phyloP scores from a whole-genome alignment of 1,284 basidiomycete species.

The Leccinum subrobustum region DNA sequence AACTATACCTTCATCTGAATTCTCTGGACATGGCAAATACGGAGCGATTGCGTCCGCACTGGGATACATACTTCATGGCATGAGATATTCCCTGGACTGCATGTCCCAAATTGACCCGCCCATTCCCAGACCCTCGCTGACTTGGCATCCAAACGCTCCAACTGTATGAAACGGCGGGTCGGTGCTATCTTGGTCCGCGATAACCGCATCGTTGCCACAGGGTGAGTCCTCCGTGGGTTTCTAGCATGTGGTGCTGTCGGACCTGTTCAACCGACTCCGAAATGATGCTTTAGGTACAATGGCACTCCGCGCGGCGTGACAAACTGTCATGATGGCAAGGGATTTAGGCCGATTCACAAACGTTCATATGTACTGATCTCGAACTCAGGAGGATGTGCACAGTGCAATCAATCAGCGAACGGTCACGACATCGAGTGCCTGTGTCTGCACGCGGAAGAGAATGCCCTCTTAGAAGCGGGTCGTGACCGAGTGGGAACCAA shows the following conservation, averaged over 20 bases:
- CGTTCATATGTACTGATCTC: conserved; percentile 3
- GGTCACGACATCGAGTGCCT: conserved; percentile 71
- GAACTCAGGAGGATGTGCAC: conserved; percentile 62
- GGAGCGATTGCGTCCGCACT: conserved; percentile 79
- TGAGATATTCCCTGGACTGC: conserved; percentile 20
- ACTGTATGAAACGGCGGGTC: conserved; percentile 97
- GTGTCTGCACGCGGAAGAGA: conserved; percentile 98
- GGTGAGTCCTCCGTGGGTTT: conserved; percentile 42
- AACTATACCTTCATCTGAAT: conserved; percentile 66
- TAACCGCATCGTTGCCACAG: conserved; percentile 90
- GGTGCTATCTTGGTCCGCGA: conserved; percentile 90
- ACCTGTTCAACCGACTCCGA: conserved; percentile 1
- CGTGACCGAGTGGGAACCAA: conserved; percentile 80
- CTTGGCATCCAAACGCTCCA: conserved; percentile 84
- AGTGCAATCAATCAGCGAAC: conserved; percentile 60
- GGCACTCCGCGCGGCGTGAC: conserved; percentile 89
- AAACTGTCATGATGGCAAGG: conserved; percentile 78
- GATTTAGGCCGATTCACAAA: neutral
- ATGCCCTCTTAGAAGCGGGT: conserved; percentile 92
- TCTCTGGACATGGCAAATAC: conserved; percentile 66
- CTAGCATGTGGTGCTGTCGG: neutral
- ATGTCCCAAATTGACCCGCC: conserved; percentile 1
- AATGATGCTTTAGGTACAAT: conserved; percentile 69
- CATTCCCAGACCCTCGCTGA: conserved; percentile 75
- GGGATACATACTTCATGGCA: conserved; percentile 97